Base-by-base conservation (phyloP, 371 early-diverging fungal genomes). In the Catenaria anguillulae region DNA sequence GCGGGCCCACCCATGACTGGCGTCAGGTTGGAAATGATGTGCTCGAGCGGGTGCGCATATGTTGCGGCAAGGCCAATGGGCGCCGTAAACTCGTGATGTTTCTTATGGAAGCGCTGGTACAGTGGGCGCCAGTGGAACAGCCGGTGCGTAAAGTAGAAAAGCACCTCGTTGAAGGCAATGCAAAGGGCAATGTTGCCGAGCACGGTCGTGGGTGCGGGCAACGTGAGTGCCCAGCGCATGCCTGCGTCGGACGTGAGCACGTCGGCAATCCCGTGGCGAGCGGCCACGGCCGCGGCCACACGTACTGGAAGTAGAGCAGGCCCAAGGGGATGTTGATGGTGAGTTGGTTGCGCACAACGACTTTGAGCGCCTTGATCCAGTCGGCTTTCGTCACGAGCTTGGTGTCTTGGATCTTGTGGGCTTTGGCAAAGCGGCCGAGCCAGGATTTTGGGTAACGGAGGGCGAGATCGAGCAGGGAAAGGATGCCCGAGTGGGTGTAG, bases 1-100 rank as follows among this genome's bases (percentile, higher is more conserved):
- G 78, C 61, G 15, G 75, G 75, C 45, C 79, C 77, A 33, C 73
- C 66, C 31, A 80, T 60, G 24, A 82, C 69, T 24, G 84, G 83
- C 0, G 69, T 63, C 29, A 77, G 58, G 60, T 78, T 78, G 33
- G 75, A 71, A 60, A 79, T 64, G 3, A 79, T 66, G 23, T 76
- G 77, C 60, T 81, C 81, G 13, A 81, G 23, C 31, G 81, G 81
- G 55, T 83, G 83, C 13, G 78, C 76, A 56, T 81, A 81, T 46
- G 70, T 71, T 12, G 75, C 75, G 65, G 66, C 13, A 1, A 21
- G 12, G 42, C 52, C 52, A 19, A 50, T 29, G 15, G 52, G 52
- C 52, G 52, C 52, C 0, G 77, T 79, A 60, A 74, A 77, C 61
- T 79, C 76, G 61, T 81, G 81, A 60, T 81, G 81, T 61, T 75